Conservation (phyloP, 805 yeast species). For the Monosporozyma servazzii region DNA sequence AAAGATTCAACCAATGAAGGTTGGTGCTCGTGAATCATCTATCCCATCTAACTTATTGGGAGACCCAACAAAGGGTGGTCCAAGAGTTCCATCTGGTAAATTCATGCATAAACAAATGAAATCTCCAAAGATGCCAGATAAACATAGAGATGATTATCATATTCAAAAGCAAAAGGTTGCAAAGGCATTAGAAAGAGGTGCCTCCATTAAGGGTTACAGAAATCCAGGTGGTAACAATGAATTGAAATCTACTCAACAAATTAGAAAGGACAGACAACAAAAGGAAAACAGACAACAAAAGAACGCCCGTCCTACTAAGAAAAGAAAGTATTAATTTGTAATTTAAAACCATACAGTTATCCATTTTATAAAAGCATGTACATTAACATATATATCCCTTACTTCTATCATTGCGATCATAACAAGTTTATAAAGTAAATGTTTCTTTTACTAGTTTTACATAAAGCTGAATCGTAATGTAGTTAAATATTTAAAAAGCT, state of each 20-base stretch:
- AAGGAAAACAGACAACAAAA: constrained; percentile 71
- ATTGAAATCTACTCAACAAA: constrained; percentile 59
- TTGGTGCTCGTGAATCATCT: constrained; percentile 44
- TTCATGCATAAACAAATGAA: constrained; percentile 65
- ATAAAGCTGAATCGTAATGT: too few relatives aligned
- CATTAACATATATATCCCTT: neutral
- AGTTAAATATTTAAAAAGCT: neutral
- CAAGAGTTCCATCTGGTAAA: constrained; percentile 32
- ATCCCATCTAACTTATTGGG: constrained; percentile 27
- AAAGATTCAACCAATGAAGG: constrained; percentile 42
- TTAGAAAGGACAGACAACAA: constrained; percentile 62
- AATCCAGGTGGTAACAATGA: constrained; percentile 38
- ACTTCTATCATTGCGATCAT: neutral
- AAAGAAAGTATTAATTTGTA: constrained; percentile 16
- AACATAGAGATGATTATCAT: constrained; percentile 75
- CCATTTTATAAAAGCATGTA: neutral
- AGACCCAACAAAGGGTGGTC: constrained; percentile 21
- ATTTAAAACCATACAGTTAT: neutral
- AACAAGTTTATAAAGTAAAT: neutral
- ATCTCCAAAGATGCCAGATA: constrained; percentile 91
- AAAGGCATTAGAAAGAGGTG: constrained; percentile 70
- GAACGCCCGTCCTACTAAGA: constrained; percentile 62
- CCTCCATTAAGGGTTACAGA: constrained; percentile 57
- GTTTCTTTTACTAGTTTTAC: neutral
- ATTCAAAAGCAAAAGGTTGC: constrained; percentile 74